These are phyloP conservation scores for Barnettozyma hawaiiensis DNA, from an alignment of 1,139 yeast genomes.

Conservation along the genomic window DNA sequence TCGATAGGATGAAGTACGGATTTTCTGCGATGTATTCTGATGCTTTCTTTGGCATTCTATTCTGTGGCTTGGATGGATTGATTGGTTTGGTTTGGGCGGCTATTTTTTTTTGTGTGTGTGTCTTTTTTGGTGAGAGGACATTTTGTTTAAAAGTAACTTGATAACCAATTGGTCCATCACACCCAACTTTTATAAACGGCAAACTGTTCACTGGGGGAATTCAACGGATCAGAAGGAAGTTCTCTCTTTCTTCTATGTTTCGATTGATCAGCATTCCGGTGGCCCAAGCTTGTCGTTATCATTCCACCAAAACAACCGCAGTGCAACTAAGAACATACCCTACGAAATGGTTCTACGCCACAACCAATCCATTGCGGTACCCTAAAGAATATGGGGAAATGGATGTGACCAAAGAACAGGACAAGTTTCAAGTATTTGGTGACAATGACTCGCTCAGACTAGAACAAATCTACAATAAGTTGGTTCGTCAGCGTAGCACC, in stretches of 20 bases:
- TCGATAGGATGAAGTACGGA: slow-evolving; percentile 53
- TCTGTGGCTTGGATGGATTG: too few species aligned
- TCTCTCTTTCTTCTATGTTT: not conserved
- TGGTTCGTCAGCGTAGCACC: not conserved
- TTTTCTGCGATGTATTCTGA: slow-evolving; percentile 40
- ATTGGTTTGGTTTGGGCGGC: too few species aligned
- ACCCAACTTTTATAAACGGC: too few species aligned
- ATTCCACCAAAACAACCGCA: not conserved
- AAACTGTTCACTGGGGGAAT: too few species aligned
- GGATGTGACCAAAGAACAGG: slow-evolving; percentile 35
- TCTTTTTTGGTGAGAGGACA: too few species aligned
- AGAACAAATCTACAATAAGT: slow-evolving; percentile 46
- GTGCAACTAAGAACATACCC: slow-evolving; percentile 4
- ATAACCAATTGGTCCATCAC: too few species aligned
- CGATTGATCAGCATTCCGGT: not conserved
- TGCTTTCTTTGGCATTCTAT: slow-evolving; percentile 27
- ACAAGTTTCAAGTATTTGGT: slow-evolving; percentile 72
- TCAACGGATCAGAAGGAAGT: too few species aligned
- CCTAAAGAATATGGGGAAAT: slow-evolving; percentile 54
- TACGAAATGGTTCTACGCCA: slow-evolving; percentile 70
- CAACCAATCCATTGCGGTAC: slow-evolving; percentile 66
- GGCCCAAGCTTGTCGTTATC: not conserved
- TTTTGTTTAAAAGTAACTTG: too few species aligned
- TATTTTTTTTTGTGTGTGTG: not conserved
- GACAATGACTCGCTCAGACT: slow-evolving; percentile 53